Base-by-base conservation (phyloP, 192 early-diverging fungal species). In the Phlyctochytrium arcticum region DNA sequence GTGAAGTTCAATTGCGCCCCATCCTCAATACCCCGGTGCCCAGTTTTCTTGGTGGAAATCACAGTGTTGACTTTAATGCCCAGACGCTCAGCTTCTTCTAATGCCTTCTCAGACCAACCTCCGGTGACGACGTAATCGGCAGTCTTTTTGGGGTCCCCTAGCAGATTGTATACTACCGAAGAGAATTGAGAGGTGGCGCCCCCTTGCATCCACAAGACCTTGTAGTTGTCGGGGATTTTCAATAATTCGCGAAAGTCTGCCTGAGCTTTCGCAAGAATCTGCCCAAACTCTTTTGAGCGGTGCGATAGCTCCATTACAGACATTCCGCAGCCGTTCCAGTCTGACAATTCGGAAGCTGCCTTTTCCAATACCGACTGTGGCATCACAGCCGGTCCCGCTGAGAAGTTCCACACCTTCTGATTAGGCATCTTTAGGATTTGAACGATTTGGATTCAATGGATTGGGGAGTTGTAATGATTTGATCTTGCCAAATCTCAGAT, bases 261-360 rank as follows among this genome's bases (percentile, higher is more conserved):
- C 64, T 97, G 87, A 7, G 97, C 88, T 19, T 75, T 76, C 54
- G 78, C 71, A 64, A 93, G 80, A 63, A 95, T 86, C 15, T 68
- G 67, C 37, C 88, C 90, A 62, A 94, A 99, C 8, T 83, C 76
- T 60, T 82, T 83, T 29, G 91, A 91, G 35, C 97, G 92, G 69
- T 99, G 95, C 6, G 93, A 96, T 70, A 99, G 78, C 67, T 98
- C 95, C 86, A 99, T 86, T 50, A 99, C 85, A 0, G 93, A 95
- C 82, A 92, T 84, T 39, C 93, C 93, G 0, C 88, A 85, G 64
- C 81, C 78, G 51, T 87, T 76, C 77, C 88, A 96, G 80, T 95
- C 78, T 33, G 92, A 70, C 42, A 98, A 75, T 48, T 94, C 94
- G 17, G 67, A 51, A 71, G 95, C 94, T 23, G 92, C 95, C 51